phyloP scores from a whole-genome alignment of 2,329 filamentous ascomycete genomes.

The Spiromastix sp. region DNA sequence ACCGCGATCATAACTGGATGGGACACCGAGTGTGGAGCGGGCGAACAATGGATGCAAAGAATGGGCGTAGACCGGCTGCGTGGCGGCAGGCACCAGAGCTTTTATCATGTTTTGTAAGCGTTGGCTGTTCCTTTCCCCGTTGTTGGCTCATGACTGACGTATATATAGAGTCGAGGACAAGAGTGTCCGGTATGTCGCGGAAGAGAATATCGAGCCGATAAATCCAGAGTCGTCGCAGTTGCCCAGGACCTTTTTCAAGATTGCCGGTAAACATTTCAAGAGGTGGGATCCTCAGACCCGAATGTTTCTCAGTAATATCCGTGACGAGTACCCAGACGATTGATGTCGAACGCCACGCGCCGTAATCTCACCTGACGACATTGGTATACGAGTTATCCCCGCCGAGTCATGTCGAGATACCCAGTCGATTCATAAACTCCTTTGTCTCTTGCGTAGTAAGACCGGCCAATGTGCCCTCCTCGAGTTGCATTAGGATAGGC shows the following conservation, averaged over 20 bases:
- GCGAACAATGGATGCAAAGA: constrained; percentile 53
- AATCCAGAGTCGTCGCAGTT: constrained; percentile 41
- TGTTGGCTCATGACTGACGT: no score
- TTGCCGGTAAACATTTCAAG: constrained; percentile 81
- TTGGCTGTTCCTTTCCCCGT: constrained; percentile 1
- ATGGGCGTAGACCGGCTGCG: constrained; percentile 53
- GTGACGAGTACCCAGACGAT: constrained; percentile 79
- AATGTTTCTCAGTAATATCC: constrained; percentile 72
- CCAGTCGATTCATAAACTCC: constrained; percentile 22
- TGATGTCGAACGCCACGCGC: constrained; percentile 34
- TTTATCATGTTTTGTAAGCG: constrained; percentile 80
- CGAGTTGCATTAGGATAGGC: constrained; percentile 43
- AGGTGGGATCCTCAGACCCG: constrained; percentile 60
- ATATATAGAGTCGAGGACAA: constrained; percentile 55
- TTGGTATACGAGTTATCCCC: constrained; percentile 37
- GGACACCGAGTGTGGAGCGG: constrained; percentile 51
- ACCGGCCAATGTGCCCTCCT: constrained; percentile 34
- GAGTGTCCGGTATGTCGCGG: constrained; percentile 62
- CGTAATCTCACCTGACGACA: neutral
- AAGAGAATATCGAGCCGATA: constrained; percentile 69
- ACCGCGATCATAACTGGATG: constrained; percentile 81
- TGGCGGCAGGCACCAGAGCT: constrained; percentile 57
- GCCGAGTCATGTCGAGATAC: constrained; percentile 51
- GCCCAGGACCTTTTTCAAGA: constrained; percentile 42
- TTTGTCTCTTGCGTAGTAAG: constrained; percentile 29